Evolutionary conservation across 2,329 filamentous ascomycete species (phyloP).

Genomic region (Aspergillus fructus): DNA sequence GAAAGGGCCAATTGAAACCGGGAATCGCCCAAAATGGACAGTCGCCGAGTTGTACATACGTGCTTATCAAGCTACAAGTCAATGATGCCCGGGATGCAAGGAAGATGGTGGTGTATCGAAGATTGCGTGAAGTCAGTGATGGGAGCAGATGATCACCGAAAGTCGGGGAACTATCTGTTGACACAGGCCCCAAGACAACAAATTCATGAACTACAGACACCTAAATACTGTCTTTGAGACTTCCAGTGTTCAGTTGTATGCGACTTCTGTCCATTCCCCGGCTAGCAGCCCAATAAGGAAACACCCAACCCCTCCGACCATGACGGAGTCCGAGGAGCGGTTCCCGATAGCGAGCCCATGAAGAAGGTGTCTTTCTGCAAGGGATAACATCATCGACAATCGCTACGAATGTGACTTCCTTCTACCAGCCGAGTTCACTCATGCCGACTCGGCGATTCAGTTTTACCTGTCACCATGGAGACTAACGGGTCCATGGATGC

Average conservation of each 20-base stretch:
- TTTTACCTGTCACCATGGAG: not conserved
- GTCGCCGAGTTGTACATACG: not conserved
- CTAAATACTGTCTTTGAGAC: not conserved
- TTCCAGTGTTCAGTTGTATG: not conserved
- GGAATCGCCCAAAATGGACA: not conserved
- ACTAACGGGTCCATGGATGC: not conserved
- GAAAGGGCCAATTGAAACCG: not conserved
- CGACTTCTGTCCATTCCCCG: not conserved
- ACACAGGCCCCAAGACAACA: not conserved
- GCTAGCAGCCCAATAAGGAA: not conserved
- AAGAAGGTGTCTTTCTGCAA: not conserved
- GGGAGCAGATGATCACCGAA: not conserved
- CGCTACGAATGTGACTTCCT: not conserved
- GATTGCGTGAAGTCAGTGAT: not conserved
- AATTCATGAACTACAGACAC: no score
- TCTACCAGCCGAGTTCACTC: not conserved
- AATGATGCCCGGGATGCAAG: not conserved
- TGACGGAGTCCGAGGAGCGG: constrained; percentile 5
- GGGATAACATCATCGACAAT: not conserved
- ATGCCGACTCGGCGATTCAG: not conserved
- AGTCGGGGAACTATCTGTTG: not conserved
- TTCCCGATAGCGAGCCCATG: not conserved
- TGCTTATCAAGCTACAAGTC: not conserved
- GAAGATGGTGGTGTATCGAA: not conserved
- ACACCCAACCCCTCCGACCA: not conserved